Conservation (phyloP, 441 rosid species). For the Populus trichocarpa region DNA sequence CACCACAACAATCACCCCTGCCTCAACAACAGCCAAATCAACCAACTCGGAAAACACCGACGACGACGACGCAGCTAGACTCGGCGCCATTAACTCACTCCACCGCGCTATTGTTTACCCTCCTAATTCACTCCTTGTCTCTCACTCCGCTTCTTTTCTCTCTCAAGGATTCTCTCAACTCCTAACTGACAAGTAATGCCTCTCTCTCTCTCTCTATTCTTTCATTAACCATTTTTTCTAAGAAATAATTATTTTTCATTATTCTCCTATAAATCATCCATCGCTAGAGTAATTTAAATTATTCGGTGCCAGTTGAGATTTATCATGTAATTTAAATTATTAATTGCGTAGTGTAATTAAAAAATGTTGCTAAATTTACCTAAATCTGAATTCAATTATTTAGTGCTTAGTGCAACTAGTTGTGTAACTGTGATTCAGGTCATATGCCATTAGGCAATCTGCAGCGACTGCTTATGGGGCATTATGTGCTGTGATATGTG, state of each 20-base stretch:
- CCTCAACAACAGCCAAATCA: constrained; percentile 24
- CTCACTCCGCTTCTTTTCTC: constrained; percentile 87
- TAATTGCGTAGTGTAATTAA: not conserved
- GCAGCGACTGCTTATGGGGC: constrained; percentile 83
- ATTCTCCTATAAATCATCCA: not conserved
- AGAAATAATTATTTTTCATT: not conserved
- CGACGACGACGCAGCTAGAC: constrained; percentile 58
- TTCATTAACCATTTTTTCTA: not conserved
- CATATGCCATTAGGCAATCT: constrained; percentile 71
- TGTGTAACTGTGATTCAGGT: constrained; percentile 42
- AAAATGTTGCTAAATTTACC: not conserved
- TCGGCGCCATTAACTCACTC: constrained; percentile 74
- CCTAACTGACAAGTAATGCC: constrained; percentile 67
- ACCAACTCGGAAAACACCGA: constrained; percentile 24
- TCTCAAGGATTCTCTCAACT: constrained; percentile 87
- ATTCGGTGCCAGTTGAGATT: not conserved
- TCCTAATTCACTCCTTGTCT: constrained; percentile 78
- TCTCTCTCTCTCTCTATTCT: not conserved
- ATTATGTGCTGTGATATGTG: constrained; percentile 75
- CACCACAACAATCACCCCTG: constrained; percentile 13
- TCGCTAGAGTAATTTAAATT: not conserved
- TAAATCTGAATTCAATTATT: not conserved
- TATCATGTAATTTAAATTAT: not conserved
- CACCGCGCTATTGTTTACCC: constrained; percentile 84
- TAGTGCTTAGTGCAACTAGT: not conserved